Evolutionary conservation across 2,329 filamentous ascomycete genomes (phyloP).

Genomic region (Botryotinia narcissicola): DNA sequence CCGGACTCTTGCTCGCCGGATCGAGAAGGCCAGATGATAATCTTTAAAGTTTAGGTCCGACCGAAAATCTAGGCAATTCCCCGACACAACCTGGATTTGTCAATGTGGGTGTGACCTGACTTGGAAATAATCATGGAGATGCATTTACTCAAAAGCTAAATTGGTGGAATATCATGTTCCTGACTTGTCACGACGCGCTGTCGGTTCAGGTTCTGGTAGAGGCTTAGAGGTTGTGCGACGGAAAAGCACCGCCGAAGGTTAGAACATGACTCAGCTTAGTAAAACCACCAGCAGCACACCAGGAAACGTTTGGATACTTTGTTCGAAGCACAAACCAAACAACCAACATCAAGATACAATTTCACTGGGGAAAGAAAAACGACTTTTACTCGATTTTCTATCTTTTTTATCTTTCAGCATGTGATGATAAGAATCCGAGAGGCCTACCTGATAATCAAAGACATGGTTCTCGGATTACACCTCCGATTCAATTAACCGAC

Average conservation of each 20-base stretch:
- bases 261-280: constrained; percentile 9
- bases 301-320: not conserved
- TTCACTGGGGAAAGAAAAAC: not conserved
- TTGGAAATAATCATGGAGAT: not conserved
- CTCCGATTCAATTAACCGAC: not conserved
- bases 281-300: not conserved
- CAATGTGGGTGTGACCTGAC: constrained; percentile 16
- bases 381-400: not conserved
- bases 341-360: not conserved
- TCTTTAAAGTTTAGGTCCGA: constrained; percentile 5
- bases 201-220: not conserved
- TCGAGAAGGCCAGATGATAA: constrained; percentile 21
- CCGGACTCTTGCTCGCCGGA: not conserved
- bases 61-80: constrained; percentile 1
- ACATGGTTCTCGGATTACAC: not conserved
- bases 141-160: not conserved
- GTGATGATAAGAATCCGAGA: constrained; percentile 13
- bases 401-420: constrained; percentile 12
- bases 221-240: constrained; percentile 5
- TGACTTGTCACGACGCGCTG: constrained; percentile 2
- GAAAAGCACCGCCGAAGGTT: not conserved
- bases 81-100: constrained; percentile 1
- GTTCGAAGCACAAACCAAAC: not conserved
- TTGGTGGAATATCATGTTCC: not conserved
- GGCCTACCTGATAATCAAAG: not conserved